Percentiles rank a stretch among this genome's conserved stretches.
Conservation (phyloP, 352 stramenopile species). For the Pythium pyrilobum region DNA sequence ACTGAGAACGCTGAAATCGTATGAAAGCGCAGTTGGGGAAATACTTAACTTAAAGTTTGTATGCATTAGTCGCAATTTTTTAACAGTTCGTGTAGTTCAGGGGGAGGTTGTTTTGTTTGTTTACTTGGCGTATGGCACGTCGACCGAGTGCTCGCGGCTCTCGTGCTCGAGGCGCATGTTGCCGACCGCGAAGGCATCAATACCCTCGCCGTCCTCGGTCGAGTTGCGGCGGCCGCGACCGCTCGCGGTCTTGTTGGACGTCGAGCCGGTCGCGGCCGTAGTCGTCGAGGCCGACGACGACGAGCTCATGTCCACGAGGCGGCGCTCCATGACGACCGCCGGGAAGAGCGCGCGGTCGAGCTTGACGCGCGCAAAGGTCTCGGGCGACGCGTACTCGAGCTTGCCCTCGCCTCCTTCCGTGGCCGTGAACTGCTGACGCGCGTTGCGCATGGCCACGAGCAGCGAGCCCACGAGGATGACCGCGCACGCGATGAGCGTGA, state of each 20-base stretch:
- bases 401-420: background rate
- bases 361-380: slow-evolving; percentile 14
- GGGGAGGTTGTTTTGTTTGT: no score
- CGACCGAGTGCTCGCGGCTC: background rate
- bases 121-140: slow-evolving; percentile 7
- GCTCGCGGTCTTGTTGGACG: background rate
- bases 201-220: background rate
- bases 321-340: slow-evolving; percentile 7
- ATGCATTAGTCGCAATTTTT: background rate
- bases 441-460: slow-evolving; percentile 1
- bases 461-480: slow-evolving; percentile 4
- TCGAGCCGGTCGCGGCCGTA: background rate
- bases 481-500: slow-evolving; percentile 12
- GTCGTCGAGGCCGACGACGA: background rate
- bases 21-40: no score
- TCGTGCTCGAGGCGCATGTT: slow-evolving; percentile 6
- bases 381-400: background rate
- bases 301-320: slow-evolving; percentile 3
- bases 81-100: no score
- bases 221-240: background rate
- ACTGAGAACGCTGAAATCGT: no score
- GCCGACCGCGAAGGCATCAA: slow-evolving; percentile 6
- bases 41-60: background rate
- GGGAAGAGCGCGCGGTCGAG: slow-evolving; percentile 9
- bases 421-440: background rate